Percentiles rank a stretch among this genome's conserved stretches.
Evolutionary conservation across 2,329 filamentous ascomycete species (phyloP).

Genomic region (Fusarium sp.): DNA sequence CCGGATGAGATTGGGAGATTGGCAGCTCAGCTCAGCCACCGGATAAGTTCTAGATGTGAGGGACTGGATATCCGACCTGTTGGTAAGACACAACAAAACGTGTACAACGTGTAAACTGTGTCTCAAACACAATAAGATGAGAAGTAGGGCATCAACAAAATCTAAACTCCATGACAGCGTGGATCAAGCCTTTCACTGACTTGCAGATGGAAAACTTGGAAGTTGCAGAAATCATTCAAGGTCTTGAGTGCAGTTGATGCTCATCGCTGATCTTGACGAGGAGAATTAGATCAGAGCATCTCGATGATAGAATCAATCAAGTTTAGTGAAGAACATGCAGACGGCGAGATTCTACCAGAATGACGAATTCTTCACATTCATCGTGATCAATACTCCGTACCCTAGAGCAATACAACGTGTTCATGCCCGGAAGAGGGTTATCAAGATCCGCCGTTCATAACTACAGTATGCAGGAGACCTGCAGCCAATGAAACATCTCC

Average conservation of each 20-base stretch:
- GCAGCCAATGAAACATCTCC: constrained; percentile 4
- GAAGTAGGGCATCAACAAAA: background rate
- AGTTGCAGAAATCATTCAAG: constrained; percentile 5
- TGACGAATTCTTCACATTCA: background rate
- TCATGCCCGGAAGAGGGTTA: constrained; percentile 4
- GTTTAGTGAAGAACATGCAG: background rate
- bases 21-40: constrained; percentile 22
- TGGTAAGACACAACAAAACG: constrained; percentile 32
- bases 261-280: constrained; percentile 1
- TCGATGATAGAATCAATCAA: constrained; percentile 13
- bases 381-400: background rate
- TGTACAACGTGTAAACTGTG: constrained; percentile 15
- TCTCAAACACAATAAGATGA: constrained; percentile 19
- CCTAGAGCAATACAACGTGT: background rate
- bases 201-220: constrained; percentile 23
- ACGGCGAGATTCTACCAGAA: background rate
- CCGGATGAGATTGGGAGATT: background rate
- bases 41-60: constrained; percentile 17
- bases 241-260: background rate
- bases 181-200: constrained; percentile 8
- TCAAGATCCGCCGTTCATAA: background rate
- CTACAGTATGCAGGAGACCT: background rate
- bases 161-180: constrained; percentile 18
- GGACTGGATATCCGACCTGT: constrained; percentile 5
- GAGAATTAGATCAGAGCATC: background rate